Conservation (phyloP, 2,329 filamentous ascomycete genomes). For the Cordyceps fumosorosea region DNA sequence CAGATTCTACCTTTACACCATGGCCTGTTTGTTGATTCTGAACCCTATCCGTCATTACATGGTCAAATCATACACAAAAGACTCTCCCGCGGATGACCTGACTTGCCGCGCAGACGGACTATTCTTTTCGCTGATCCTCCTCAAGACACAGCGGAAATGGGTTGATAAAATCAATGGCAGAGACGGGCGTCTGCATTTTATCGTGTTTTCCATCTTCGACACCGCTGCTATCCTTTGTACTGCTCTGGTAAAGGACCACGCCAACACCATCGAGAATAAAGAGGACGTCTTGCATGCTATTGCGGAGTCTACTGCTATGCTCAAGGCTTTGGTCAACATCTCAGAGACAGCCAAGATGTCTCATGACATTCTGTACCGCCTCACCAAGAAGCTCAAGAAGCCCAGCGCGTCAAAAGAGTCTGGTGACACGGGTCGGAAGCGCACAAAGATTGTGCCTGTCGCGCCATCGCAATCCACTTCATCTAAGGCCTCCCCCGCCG, state of each 20-base stretch:
- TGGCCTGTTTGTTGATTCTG: constrained; percentile 39
- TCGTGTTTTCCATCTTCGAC: constrained; percentile 46
- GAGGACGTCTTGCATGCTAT: constrained; percentile 34
- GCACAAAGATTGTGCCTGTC: neutral
- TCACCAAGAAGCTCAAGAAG: constrained; percentile 21
- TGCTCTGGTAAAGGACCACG: constrained; percentile 41
- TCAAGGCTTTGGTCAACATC: constrained; percentile 25
- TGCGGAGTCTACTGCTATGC: constrained; percentile 24
- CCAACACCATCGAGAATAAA: constrained; percentile 24
- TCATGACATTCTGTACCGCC: constrained; percentile 26
- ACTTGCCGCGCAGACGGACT: constrained; percentile 33
- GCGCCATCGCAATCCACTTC: neutral
- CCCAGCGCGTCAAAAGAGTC: constrained; percentile 14
- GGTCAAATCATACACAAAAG: constrained; percentile 26
- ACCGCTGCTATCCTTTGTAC: constrained; percentile 43
- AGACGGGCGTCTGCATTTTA: constrained; percentile 44
- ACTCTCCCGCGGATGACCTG: constrained; percentile 25
- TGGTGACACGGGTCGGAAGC: constrained; percentile 5
- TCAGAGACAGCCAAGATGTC: constrained; percentile 30
- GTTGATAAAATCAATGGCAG: constrained; percentile 37
- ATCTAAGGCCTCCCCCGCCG: neutral
- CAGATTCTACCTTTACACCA: constrained; percentile 38
- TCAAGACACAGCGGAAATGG: constrained; percentile 33
- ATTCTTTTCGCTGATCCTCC: constrained; percentile 34
- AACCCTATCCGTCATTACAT: constrained; percentile 41